Evolutionary conservation across 768 basidiomycete genomes (phyloP), one percentile per base, ranked within the genome.

Genomic region (Pulveroboletus sp.): DNA sequence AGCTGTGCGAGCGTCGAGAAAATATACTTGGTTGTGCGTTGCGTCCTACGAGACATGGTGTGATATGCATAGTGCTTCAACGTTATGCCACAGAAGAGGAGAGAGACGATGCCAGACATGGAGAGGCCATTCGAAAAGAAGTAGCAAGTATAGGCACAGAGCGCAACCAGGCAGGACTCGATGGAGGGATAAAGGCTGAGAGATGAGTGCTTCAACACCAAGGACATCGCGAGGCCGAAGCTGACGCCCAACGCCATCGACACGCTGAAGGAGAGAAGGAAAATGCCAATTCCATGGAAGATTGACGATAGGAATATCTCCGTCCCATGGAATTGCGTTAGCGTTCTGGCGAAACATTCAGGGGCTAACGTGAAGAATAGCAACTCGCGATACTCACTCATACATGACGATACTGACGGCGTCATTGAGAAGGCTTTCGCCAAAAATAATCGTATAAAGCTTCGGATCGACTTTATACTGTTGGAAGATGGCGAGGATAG

Each of bases 401-500:
- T 98, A 98, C 89, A 99, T 93, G 69, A 98, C 94, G 74, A 98
- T 98, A 78, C 91, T 93, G 63, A 98, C 96, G 17, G 96, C 96
- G 75, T 99, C 96, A 71, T 99, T 99, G 52, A 99, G 72, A 51
- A 99, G 77, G 69, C 86, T 89, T 69, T 98, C 96, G 26, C 96
- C 96, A 62, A 98, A 99, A 57, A 99, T 99, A 69, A 98, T 81
- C 39, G 85, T 88, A 72, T 98, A 98, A 8, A 99, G 77, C 66
- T 98, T 97, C 1, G 96, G 94, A 69, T 99, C 96, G 59, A 98
- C 94, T 66, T 97, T 96, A 74, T 95, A 89, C 60, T 96, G 91
- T 60, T 96, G 93, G 76, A 99, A 99, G 47, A 99, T 98, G 39
- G 95, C 91, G 30, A 99, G 77, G 64, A 99, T 96, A 7, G 96